These are phyloP conservation scores for Neonectria neomacrospora DNA, from an alignment of 2,329 filamentous ascomycete genomes.

Conservation along the genomic window DNA sequence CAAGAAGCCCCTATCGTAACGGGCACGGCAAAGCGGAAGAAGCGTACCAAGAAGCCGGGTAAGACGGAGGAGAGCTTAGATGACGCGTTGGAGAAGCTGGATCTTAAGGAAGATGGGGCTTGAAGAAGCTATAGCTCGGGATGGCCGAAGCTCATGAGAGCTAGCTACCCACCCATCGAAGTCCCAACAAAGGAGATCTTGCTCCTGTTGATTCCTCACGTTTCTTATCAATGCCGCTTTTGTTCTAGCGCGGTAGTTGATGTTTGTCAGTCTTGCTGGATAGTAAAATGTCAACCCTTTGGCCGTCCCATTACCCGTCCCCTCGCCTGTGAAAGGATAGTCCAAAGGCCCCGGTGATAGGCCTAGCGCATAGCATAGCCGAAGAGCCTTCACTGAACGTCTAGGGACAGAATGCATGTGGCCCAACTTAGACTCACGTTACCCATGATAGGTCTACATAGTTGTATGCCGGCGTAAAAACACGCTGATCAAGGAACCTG, in stretches of 20 bases:
- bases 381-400: neutral
- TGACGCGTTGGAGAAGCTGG: constrained; percentile 26
- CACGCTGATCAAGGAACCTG: neutral
- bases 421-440: neutral
- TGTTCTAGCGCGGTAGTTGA: neutral
- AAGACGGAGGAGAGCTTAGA: constrained; percentile 23
- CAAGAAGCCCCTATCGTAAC: constrained; percentile 62
- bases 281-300: neutral
- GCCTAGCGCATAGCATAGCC: neutral
- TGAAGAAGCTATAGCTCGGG: neutral
- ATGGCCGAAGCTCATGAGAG: neutral
- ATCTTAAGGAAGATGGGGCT: constrained; percentile 17
- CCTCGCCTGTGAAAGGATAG: neutral
- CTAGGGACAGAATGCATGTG: neutral
- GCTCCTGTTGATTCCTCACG: neutral
- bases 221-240: neutral
- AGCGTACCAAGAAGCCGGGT: constrained; percentile 43
- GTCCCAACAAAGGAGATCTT: neutral
- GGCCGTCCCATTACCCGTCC: no score
- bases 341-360: neutral
- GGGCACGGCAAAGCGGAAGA: constrained; percentile 54
- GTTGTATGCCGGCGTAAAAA: neutral
- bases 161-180: neutral
- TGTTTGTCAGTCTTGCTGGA: neutral
- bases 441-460: neutral